Percentiles rank a stretch among this genome's conserved stretches.
phyloP scores from a whole-genome alignment of 2,329 filamentous ascomycete species.

The Stagonosporopsis chrysanthemi region DNA sequence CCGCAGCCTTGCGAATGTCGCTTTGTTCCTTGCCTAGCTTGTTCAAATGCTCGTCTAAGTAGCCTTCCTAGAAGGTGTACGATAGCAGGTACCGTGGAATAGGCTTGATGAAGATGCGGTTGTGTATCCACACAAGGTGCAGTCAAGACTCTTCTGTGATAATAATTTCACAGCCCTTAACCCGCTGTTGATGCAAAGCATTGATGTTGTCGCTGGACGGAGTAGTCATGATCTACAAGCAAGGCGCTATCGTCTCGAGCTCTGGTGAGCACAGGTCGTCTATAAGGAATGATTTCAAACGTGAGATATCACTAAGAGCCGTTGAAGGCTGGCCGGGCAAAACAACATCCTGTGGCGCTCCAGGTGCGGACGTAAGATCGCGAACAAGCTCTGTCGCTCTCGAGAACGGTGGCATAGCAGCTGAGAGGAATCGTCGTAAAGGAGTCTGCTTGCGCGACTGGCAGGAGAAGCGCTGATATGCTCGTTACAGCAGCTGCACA shows the following conservation, averaged over 20 bases:
- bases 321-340: background rate
- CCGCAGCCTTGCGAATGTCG: too few species aligned
- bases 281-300: background rate
- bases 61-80: background rate
- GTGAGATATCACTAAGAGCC: background rate
- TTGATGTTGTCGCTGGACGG: slow-evolving; percentile 28
- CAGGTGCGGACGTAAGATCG: too few species aligned
- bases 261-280: slow-evolving; percentile 22
- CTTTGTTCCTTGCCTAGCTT: too few species aligned
- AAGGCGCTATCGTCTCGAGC: slow-evolving; percentile 29
- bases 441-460: too few species aligned
- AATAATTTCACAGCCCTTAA: slow-evolving; percentile 29
- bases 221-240: slow-evolving; percentile 28
- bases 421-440: too few species aligned
- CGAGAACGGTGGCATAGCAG: too few species aligned
- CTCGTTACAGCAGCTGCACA: too few species aligned
- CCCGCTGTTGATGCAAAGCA: slow-evolving; percentile 28
- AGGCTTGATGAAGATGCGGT: slow-evolving; percentile 6
- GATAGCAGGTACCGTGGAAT: background rate
- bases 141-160: slow-evolving; percentile 31
- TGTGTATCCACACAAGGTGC: slow-evolving; percentile 31
- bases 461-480: too few species aligned
- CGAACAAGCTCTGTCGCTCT: too few species aligned
- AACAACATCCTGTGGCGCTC: too few species aligned
- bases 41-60: background rate